A percentile compares a stretch with the other conserved stretches of the same genome.
Conservation (phyloP, 176 grass and related monocot genomes). For the Eragrostis curvula region DNA sequence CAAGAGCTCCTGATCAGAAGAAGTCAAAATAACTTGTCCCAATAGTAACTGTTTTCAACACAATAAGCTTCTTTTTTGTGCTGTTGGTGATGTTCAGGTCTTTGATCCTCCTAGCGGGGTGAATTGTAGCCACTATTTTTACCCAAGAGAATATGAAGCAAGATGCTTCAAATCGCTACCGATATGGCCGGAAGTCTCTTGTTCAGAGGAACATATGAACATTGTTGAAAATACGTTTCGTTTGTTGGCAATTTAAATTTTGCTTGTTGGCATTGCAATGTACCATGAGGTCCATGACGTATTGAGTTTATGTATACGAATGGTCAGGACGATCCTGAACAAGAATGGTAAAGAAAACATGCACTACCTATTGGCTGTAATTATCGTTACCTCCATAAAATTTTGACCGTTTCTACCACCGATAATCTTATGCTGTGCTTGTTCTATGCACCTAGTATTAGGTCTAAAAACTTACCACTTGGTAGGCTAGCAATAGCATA, state of each 20-base stretch:
- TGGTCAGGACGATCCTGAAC: background rate
- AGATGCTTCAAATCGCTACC: constrained; percentile 1
- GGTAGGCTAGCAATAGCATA: too few relatives aligned
- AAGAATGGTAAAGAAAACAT: background rate
- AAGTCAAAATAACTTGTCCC: constrained; percentile 63
- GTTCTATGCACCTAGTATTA: too few relatives aligned
- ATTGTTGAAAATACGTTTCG: background rate
- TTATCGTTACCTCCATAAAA: too few relatives aligned
- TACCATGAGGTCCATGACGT: background rate
- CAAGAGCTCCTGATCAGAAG: constrained; percentile 68
- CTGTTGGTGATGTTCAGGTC: constrained; percentile 21
- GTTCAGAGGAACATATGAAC: constrained; percentile 19
- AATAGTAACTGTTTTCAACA: constrained; percentile 16
- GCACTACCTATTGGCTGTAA: too few relatives aligned
- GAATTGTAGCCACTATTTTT: constrained; percentile 35
- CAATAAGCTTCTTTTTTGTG: constrained; percentile 40
- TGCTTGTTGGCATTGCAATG: background rate
- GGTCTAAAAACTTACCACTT: too few relatives aligned
- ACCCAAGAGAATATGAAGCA: constrained; percentile 12
- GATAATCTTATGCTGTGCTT: too few relatives aligned
- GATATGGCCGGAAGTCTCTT: background rate
- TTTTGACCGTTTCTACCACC: too few relatives aligned
- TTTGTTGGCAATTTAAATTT: background rate
- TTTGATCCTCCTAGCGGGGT: constrained; percentile 20
- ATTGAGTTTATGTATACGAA: background rate